Evolutionary conservation across 371 early-diverging fungal genomes (phyloP).

Genomic region (Mortierella sp.): DNA sequence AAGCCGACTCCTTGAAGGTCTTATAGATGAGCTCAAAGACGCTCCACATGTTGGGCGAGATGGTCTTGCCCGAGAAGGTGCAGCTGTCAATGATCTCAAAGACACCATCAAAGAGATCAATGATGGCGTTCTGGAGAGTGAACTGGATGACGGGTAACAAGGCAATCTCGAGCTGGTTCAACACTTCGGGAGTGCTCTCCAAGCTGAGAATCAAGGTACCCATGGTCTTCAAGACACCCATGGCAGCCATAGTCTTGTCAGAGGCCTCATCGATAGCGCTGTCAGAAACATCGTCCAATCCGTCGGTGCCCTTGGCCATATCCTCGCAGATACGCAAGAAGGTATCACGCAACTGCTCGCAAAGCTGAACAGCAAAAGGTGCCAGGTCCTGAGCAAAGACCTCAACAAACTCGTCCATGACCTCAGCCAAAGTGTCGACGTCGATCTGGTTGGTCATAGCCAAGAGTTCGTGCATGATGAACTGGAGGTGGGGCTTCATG

Average conservation of each 20-base stretch:
- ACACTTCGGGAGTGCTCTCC: conserved; percentile 78
- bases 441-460: conserved; percentile 92
- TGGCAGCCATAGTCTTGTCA: conserved; percentile 93
- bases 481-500: conserved; percentile 82
- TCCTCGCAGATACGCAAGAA: conserved; percentile 88
- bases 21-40: conserved; percentile 84
- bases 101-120: conserved; percentile 88
- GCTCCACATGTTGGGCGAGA: conserved; percentile 90
- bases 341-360: conserved; percentile 86
- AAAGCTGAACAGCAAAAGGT: conserved; percentile 93
- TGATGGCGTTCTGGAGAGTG: conserved; percentile 76
- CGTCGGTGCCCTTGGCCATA: conserved; percentile 53
- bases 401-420: conserved; percentile 92
- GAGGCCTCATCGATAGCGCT: conserved; percentile 68
- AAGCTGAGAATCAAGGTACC: conserved; percentile 84
- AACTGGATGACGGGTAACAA: conserved; percentile 81
- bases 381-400: conserved; percentile 89
- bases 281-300: conserved; percentile 51
- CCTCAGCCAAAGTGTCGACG: conserved; percentile 86
- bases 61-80: conserved; percentile 83
- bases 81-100: conserved; percentile 93
- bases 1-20: conserved; percentile 81
- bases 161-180: conserved; percentile 80
- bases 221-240: conserved; percentile 94
- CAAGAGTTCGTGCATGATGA: conserved; percentile 90